Evolutionary conservation across 345 rosid species (phyloP), one percentile per base, ranked within the genome.

Genomic region (Clausena lansium): DNA sequence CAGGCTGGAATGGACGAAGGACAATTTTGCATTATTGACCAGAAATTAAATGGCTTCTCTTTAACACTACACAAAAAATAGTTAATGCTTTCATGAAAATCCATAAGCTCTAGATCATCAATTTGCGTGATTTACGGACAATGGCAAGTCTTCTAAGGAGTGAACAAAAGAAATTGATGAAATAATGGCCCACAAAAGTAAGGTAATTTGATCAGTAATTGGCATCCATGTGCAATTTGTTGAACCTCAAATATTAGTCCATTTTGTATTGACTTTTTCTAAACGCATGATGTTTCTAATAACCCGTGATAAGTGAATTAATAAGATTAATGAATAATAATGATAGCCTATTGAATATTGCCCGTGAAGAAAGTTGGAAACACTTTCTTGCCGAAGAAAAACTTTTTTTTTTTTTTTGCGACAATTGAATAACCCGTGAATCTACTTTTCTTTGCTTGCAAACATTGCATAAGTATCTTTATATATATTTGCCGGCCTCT

Each of bases 111-210:
- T 25, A 25, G 35, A 59, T 67, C 7, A 64, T 45, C 10, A 45
- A 35, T 47, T 36, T 20, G 75, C 84, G 78, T 81, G 81, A 81
- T 73, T 81, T 28, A 22, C 81, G 84, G 84, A 77, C 27, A 55
- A 4, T 20, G 1, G 79, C 67, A 39, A 38, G 10, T 33, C 14
- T 17, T 19, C 14, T 9, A 3, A 25, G 27, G 6, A 60, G 32
- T 9, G 25, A 19, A 25, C 69, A 8, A 20, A 20, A 17, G 45
- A 67, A 76, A 76, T 67, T 67, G 72, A 69, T 69, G 36, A 28
- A 67, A 41, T 47, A 7, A 60, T 77, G 81, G 71, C 71, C 81
- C 78, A 73, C 80, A 1, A 57, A 61, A 28, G 13, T 27, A 27
- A 35, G 41, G 5, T 6, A 32, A 68, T 59, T 59, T n/a, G 70